Conservation (phyloP, 257 asterid species). For the Catharanthus roseus region DNA sequence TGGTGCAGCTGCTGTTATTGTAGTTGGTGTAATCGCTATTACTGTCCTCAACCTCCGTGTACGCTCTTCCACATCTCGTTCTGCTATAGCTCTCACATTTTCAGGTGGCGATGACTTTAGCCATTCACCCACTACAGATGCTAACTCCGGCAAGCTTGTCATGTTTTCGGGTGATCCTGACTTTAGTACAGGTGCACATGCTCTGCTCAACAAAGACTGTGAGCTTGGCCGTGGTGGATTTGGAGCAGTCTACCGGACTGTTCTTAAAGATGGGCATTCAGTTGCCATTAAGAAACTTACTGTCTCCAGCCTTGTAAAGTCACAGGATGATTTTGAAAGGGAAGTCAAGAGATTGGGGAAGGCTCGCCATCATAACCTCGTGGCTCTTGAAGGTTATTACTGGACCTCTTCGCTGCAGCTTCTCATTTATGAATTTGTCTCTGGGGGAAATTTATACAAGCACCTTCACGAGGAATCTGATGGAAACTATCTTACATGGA, state of each 20-base stretch:
- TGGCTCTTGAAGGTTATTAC: slow-evolving; percentile 75
- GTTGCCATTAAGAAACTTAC: slow-evolving; percentile 89
- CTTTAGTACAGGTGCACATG: slow-evolving; percentile 70
- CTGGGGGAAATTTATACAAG: slow-evolving; percentile 75
- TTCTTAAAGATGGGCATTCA: slow-evolving; percentile 62
- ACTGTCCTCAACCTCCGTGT: slow-evolving; percentile 78
- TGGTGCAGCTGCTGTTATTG: slow-evolving; percentile 81
- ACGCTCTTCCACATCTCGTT: slow-evolving; percentile 47
- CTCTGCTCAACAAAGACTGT: slow-evolving; percentile 78
- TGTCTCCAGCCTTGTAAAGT: slow-evolving; percentile 71
- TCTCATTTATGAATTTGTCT: slow-evolving; percentile 65
- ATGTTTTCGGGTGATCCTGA: slow-evolving; percentile 84
- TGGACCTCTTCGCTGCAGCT: slow-evolving; percentile 90
- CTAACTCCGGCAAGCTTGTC: slow-evolving; percentile 79
- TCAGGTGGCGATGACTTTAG: slow-evolving; percentile 72
- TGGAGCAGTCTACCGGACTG: slow-evolving; percentile 74
- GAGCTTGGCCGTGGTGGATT: slow-evolving; percentile 95
- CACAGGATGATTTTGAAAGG: slow-evolving; percentile 77
- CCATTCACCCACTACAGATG: slow-evolving; percentile 53
- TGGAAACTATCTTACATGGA: slow-evolving; percentile 54
- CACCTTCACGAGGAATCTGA: slow-evolving; percentile 65
- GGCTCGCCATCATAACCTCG: slow-evolving; percentile 55
- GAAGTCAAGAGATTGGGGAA: slow-evolving; percentile 65
- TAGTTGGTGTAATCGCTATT: slow-evolving; percentile 75
- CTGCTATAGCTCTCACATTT: slow-evolving; percentile 57